Base-by-base conservation (phyloP, 2,329 filamentous ascomycete genomes). In the Stagonosporopsis cucurbitacearum region DNA sequence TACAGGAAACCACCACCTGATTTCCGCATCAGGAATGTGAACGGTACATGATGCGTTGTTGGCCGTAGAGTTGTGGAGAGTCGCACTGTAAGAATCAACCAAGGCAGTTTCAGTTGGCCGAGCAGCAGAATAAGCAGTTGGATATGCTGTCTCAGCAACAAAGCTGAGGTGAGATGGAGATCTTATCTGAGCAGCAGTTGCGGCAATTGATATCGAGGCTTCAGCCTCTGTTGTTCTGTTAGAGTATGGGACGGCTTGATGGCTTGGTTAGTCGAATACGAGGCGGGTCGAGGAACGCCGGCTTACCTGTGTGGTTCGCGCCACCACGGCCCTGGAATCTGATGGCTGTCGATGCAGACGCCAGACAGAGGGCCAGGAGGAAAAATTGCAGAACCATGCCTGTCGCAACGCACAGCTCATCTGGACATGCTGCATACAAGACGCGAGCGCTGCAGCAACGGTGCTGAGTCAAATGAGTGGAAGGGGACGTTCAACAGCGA, bases 1-100 rank as follows among this genome's bases (percentile, higher is more conserved):
- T 4, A 69, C 63, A 15, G 62, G 62, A 47, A 64, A 73, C 73
- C 73, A 75, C 64, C 67, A 75, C 42, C 72, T 62, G 42, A 75
- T 57, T 50, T 57, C 68, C 15, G 71, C 73, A 42, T 48, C 65
- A n/a, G 68, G 69, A 26, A 75, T 64, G 37, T 75, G 70, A 35
- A 76, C 58, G 4, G 69, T 74, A 42, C 73, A 76, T 47, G 66
- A 50, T 48, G 63, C 60, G 39, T 65, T 63, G 19, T 48, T 25
- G n/a, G 4, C 30, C 3, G 44, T 39, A 17, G 28, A 23, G 20
- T 39, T 54, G 6, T 40, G 22, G 1, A 23, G 50, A 43, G 12
- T n/a, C 22, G 19, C 30, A 28, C 43, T 6, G 23, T 15, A n/a
- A 25, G 23, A 6, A 33, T 35, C 19, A 7, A 35, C 19, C 28